A percentile compares a stretch with the other conserved stretches of the same genome.
Evolutionary conservation across 129 eudicot genomes (phyloP).

Genomic region (Escallonia herrerae): DNA sequence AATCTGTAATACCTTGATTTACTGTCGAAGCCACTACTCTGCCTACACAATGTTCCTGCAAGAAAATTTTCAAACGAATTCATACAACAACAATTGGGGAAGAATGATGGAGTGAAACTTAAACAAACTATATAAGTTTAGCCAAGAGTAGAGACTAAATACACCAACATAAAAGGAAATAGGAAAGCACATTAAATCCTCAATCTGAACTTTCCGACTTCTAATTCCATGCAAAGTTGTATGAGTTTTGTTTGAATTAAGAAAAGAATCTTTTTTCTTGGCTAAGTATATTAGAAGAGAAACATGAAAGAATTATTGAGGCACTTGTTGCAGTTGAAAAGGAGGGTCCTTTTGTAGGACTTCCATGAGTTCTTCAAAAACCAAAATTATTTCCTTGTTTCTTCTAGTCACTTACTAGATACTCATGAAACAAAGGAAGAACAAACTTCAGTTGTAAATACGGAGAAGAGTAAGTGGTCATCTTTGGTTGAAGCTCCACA

Average conservation of each 20-base stretch:
- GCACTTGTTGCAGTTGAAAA: no score
- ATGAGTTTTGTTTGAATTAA: no score
- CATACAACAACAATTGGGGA: neutral
- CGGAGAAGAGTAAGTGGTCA: neutral
- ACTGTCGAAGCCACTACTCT: constrained; percentile 33
- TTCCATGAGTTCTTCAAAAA: neutral
- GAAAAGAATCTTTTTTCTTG: no score
- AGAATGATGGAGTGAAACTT: neutral
- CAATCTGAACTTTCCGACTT: neutral
- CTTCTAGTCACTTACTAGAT: no score
- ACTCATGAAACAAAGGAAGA: no score
- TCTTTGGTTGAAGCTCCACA: neutral
- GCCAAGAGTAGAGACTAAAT: constrained; percentile 1
- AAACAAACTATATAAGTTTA: neutral
- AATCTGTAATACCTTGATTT: constrained; percentile 40
- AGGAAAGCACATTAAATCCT: neutral
- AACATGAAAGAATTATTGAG: no score
- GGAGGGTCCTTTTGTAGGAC: neutral
- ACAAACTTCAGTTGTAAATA: neutral
- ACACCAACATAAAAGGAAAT: no score
- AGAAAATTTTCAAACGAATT: neutral
- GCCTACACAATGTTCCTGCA: constrained; percentile 47
- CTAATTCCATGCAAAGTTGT: neutral
- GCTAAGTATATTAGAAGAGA: no score
- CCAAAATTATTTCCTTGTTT: neutral